Evolutionary conservation across 2,329 filamentous ascomycete genomes (phyloP), one percentile per base, ranked within the genome.

Genomic region (Colletotrichum horii): DNA sequence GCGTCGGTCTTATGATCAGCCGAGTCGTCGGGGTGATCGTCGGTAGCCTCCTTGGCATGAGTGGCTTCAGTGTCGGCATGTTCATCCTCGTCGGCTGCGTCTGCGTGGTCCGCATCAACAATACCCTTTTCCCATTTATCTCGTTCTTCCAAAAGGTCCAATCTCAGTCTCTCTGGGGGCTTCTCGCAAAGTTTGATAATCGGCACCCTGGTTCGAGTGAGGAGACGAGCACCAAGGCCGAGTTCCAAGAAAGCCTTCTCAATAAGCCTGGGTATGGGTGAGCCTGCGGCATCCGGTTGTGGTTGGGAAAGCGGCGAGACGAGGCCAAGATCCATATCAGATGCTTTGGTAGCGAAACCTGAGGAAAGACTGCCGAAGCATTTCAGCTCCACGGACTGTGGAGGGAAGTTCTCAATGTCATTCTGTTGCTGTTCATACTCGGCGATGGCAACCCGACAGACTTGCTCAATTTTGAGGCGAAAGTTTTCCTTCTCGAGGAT

Each of bases 311-410:
- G 84, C 5, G 91, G 91, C 2, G 94, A 93, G 7, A 97, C 87
- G 38, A 98, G 89, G 11, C 93, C 94, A 34, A 98, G 90, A 83
- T 98, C 96, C 93, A 98, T 95, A 80, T 98, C 96, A 2, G 96
- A 96, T n/a, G 92, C 92, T 79, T 94, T 94, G 14, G 94, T 95
- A 5, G 95, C 96, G 84, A 98, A 98, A 0, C 96, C 96, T 15
- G 95, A 96, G 24, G 91, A 91, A 62, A 97, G 88, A 82, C 95
- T 97, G 7, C 95, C 96, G 81, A 97, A 97, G 80, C 93, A 95
- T 79, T 92, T 92, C 16, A 97, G 87, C 69, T 92, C 88, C n/a
- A 96, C 89, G 67, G 90, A 90, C 12, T 85, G 81, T 28, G 88
- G 81, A 19, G 88, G 85, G 72, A 94, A 92, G 11, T 89, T 84